Conservation (phyloP, 768 basidiomycete genomes). For the Lactarius sp. region DNA sequence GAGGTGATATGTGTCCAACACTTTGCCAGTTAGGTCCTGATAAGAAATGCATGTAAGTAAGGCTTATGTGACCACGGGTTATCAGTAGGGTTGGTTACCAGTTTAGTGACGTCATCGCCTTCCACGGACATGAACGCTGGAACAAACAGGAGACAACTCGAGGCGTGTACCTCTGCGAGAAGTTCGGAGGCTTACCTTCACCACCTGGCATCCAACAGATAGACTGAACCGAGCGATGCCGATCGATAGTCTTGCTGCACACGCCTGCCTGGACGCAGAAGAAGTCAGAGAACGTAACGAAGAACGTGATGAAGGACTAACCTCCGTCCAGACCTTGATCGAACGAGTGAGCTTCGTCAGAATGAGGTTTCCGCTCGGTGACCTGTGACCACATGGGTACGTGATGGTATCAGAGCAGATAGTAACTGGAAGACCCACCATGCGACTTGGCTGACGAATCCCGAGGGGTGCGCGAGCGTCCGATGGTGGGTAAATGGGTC, state of each 20-base stretch:
- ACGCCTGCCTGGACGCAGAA: slow-evolving; percentile 51
- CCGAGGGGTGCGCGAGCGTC: slow-evolving; percentile 59
- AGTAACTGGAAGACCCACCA: slow-evolving; percentile 41
- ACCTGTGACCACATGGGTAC: slow-evolving; percentile 38
- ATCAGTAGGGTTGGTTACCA: slow-evolving; percentile 38
- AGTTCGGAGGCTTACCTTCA: slow-evolving; percentile 39
- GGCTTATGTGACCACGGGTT: background rate
- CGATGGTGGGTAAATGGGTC: slow-evolving; percentile 56
- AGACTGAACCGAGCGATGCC: slow-evolving; percentile 51
- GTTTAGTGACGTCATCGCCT: slow-evolving; percentile 52
- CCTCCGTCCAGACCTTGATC: slow-evolving; percentile 71
- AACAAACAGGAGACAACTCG: background rate
- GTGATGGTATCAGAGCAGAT: background rate
- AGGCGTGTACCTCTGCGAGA: slow-evolving; percentile 6
- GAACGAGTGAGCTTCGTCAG: slow-evolving; percentile 61
- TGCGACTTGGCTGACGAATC: slow-evolving; percentile 74
- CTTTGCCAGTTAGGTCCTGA: slow-evolving; percentile 56
- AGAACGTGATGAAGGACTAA: slow-evolving; percentile 30
- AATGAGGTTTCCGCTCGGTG: slow-evolving; percentile 55
- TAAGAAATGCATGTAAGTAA: background rate
- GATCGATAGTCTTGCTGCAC: slow-evolving; percentile 59
- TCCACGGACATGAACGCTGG: slow-evolving; percentile 70
- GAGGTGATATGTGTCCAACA: slow-evolving; percentile 55
- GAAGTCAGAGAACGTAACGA: slow-evolving; percentile 7
- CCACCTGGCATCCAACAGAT: slow-evolving; percentile 66